A percentile compares a stretch with the other conserved stretches of the same genome.
phyloP scores from a whole-genome alignment of 129 eudicot genomes.

The Solidago caesia region DNA sequence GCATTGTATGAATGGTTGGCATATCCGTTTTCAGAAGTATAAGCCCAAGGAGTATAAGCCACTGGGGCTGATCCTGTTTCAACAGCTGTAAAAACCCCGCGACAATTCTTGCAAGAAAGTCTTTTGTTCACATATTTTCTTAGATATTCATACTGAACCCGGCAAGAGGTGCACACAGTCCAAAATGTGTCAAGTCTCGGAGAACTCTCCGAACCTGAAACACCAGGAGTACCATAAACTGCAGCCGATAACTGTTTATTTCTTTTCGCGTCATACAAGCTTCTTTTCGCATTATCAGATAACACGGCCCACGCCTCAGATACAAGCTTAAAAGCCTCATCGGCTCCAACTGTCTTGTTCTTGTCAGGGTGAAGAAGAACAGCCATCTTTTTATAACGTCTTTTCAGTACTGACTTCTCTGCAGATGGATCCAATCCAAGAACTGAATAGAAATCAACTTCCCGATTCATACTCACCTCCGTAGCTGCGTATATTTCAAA shows the following conservation, averaged over 20 bases:
- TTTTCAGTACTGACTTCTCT: conserved; percentile 58
- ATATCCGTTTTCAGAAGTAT: conserved; percentile 63
- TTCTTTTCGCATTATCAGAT: conserved; percentile 69
- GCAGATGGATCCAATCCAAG: conserved; percentile 78
- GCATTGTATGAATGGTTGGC: conserved; percentile 55
- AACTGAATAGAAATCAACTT: conserved; percentile 71
- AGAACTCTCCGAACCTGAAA: conserved; percentile 32
- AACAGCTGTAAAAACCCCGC: conserved; percentile 80
- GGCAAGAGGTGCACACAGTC: conserved; percentile 95
- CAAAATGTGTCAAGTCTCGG: conserved; percentile 75
- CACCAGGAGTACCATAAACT: conserved; percentile 37
- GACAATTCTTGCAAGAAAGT: conserved; percentile 92
- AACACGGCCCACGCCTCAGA: conserved; percentile 85
- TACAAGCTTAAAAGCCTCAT: conserved; percentile 80
- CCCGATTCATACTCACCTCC: conserved; percentile 52
- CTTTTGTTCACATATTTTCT: conserved; percentile 84
- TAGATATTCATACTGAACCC: conserved; percentile 90
- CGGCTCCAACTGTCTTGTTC: conserved; percentile 94
- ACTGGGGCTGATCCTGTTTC: conserved; percentile 83
- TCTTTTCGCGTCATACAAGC: conserved; percentile 65
- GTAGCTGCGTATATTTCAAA: conserved; percentile 71
- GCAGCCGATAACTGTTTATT: conserved; percentile 37
- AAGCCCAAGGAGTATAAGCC: conserved; percentile 60
- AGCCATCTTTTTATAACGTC: conserved; percentile 79
- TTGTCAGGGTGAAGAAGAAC: conserved; percentile 92